These are phyloP conservation scores for Nemania diffusa DNA, from an alignment of 2,329 filamentous ascomycete genomes.

Conservation along the genomic window DNA sequence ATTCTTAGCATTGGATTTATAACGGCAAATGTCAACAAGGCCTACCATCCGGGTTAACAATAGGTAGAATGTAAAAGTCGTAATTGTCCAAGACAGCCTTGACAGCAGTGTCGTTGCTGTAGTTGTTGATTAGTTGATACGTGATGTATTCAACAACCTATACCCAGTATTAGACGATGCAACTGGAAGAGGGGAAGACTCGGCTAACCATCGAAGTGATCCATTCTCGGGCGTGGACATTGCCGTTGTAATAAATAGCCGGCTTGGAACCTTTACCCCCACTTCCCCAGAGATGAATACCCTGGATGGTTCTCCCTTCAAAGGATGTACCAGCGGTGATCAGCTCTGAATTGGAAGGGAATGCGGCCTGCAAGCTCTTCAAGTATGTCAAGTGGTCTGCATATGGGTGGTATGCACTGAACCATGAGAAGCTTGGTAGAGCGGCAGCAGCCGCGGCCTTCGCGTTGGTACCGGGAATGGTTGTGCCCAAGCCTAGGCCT, in stretches of 20 bases:
- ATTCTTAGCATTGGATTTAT: constrained; percentile 20
- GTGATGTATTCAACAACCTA: constrained; percentile 60
- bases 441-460: constrained; percentile 42
- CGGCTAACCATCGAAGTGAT: constrained; percentile 45
- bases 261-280: constrained; percentile 58
- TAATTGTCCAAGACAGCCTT: constrained; percentile 63
- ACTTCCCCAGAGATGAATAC: constrained; percentile 65
- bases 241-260: constrained; percentile 62
- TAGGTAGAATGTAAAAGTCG: constrained; percentile 68
- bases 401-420: constrained; percentile 64
- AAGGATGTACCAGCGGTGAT: constrained; percentile 59
- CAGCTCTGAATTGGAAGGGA: constrained; percentile 60
- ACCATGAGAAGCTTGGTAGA: constrained; percentile 59
- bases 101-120: constrained; percentile 54
- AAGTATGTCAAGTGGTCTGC: constrained; percentile 62
- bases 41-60: constrained; percentile 64
- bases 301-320: constrained; percentile 66
- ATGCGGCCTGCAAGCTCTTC: constrained; percentile 57
- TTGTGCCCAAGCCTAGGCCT: constrained; percentile 35
- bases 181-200: not conserved
- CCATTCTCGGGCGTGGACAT: constrained; percentile 50
- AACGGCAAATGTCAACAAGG: not conserved
- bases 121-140: constrained; percentile 58
- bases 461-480: constrained; percentile 14
- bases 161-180: constrained; percentile 24